Base-by-base conservation (phyloP, 768 basidiomycete genomes). In the Lactarius vividus region DNA sequence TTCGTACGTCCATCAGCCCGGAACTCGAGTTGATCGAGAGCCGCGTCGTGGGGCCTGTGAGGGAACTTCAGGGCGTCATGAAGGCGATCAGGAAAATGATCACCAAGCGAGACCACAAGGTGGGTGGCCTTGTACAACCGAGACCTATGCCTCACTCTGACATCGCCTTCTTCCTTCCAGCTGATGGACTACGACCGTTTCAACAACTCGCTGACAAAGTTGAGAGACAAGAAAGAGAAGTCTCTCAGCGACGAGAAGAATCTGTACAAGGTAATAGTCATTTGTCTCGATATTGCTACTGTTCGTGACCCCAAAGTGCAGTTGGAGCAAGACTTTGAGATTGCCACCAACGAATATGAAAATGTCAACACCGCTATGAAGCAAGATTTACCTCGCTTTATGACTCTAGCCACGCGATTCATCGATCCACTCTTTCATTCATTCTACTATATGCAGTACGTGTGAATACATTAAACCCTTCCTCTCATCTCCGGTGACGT, bases 391-490 rank as follows among this genome's bases (percentile, higher is more conserved):
- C 95, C 96, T 3, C 86, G 86, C n/a, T 98, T 98, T 82, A 88
- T 98, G 84, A 81, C 80, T 33, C 84, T 98, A 68, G 82, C 91
- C 1, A 90, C 93, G 2, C 85, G 88, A 69, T 98, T 98, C 78
- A 93, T 98, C 74, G 90, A 96, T 70, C 97, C 97, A 0, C 80
- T 98, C n/a, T 99, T 98, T 85, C 90, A 96, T 72, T 96, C 94
- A 20, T 95, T 95, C 83, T 99, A 91, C 82, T 99, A 96, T 76
- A 98, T 99, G 95, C 94, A 98, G 94, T 96, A 73, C 73, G 94
- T 86, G 33, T 65, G 10, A 69, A 64, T 55, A 42, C 59, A 40
- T 42, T 53, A 40, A 28, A 2, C 49, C 57, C 9, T 49, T 20
- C 29, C 39, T 56, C 10, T 29, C 31, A 18, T 10, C 20, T 39